phyloP scores from a whole-genome alignment of 495 filamentous ascomycete genomes.

The Penicillium cinerascens region DNA sequence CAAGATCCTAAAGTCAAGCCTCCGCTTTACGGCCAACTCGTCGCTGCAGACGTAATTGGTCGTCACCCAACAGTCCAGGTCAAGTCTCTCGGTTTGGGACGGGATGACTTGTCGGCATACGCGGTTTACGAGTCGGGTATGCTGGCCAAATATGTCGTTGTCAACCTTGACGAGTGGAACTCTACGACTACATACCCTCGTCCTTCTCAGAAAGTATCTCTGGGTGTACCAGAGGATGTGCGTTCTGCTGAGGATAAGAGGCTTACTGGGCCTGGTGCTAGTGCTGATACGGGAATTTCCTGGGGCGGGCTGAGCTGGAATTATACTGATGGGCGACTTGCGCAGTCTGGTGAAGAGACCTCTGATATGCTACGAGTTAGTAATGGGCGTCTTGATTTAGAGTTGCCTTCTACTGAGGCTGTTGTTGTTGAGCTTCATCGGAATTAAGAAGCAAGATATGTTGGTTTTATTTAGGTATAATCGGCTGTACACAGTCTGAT shows the following conservation, averaged over 20 bases:
- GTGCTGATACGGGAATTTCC: slow-evolving; percentile 5
- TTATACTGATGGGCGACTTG: slow-evolving; percentile 15
- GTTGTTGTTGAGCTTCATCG: slow-evolving; percentile 16
- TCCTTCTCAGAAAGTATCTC: slow-evolving; percentile 3
- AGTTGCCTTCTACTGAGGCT: slow-evolving; percentile 6
- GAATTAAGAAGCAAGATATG: no score
- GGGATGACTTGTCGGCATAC: slow-evolving; percentile 11
- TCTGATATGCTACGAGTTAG: background rate
- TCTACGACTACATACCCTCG: slow-evolving; percentile 11
- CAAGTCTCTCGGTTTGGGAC: slow-evolving; percentile 5
- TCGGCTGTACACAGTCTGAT: no score
- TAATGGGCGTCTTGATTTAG: background rate
- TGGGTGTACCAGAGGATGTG: slow-evolving; percentile 4
- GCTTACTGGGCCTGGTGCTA: slow-evolving; percentile 11
- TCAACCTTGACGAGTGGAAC: slow-evolving; percentile 20
- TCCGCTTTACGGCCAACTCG: slow-evolving; percentile 14
- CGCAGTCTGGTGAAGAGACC: background rate
- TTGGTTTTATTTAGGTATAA: no score
- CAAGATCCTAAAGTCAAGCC: slow-evolving; percentile 8
- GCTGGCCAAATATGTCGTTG: slow-evolving; percentile 13
- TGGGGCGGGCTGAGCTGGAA: slow-evolving; percentile 18
- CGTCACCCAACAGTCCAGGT: slow-evolving; percentile 7
- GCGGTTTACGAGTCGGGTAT: slow-evolving; percentile 10
- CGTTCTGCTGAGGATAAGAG: slow-evolving; percentile 4
- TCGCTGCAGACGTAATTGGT: slow-evolving; percentile 16